phyloP scores from a whole-genome alignment of 108 stramenopile genomes.

The Skeletonema marinoi region DNA sequence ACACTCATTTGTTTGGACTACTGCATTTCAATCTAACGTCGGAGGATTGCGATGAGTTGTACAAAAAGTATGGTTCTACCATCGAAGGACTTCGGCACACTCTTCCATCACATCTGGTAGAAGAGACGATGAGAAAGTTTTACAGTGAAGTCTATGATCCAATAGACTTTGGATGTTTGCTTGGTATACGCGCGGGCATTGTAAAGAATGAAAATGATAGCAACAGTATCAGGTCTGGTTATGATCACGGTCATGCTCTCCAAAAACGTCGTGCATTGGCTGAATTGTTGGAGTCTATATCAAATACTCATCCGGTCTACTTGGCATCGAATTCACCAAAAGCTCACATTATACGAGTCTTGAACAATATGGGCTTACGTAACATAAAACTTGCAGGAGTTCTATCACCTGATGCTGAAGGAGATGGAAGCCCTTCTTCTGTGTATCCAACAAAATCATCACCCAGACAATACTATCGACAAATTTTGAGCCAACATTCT shows the following conservation, averaged over 20 bases:
- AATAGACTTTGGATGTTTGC: conserved; percentile 59
- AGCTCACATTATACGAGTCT: conserved; percentile 60
- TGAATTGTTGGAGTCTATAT: conserved; percentile 25
- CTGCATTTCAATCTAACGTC: conserved; percentile 58
- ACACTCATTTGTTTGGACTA: conserved; percentile 66
- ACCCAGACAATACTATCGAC: conserved; percentile 57
- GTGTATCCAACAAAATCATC: conserved; percentile 75
- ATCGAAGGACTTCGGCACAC: conserved; percentile 78
- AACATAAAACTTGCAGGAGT: conserved; percentile 35
- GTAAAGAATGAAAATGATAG: not conserved
- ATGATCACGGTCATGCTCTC: conserved; percentile 51
- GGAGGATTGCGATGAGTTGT: conserved; percentile 65
- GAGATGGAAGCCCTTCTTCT: not conserved
- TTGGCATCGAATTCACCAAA: conserved; percentile 84
- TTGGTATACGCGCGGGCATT: conserved; percentile 8
- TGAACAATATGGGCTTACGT: conserved; percentile 63
- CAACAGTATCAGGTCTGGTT: conserved; percentile 52
- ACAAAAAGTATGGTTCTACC: conserved; percentile 75
- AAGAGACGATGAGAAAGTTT: conserved; percentile 51
- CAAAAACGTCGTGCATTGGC: conserved; percentile 37
- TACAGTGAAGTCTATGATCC: conserved; percentile 65
- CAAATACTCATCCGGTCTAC: conserved; percentile 41
- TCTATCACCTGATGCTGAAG: conserved; percentile 70
- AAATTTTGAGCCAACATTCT: conserved; percentile 34
- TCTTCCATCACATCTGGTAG: conserved; percentile 26